Percentiles rank a stretch among this genome's conserved stretches.
These are phyloP conservation scores for Ochetophila trinervis DNA, from an alignment of 306 rosid species.

Conservation along the genomic window DNA sequence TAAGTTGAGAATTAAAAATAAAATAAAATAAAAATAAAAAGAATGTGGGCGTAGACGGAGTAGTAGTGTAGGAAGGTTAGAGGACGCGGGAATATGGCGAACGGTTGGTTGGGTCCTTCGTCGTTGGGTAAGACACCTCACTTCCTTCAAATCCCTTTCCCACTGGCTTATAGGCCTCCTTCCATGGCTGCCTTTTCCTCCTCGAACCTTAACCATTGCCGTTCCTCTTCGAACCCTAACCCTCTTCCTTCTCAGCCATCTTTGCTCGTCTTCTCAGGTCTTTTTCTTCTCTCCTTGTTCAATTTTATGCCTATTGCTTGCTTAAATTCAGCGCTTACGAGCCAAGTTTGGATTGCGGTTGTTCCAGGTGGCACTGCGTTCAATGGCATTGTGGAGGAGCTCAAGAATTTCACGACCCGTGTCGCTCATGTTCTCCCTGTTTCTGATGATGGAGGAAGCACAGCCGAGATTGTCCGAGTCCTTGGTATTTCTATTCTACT, in stretches of 20 bases:
- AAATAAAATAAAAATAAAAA: neutral
- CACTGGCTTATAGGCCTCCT: slow-evolving; percentile 18
- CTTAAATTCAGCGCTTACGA: too few species aligned
- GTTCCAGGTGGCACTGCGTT: slow-evolving; percentile 79
- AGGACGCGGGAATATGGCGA: slow-evolving; percentile 55
- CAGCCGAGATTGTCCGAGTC: slow-evolving; percentile 95
- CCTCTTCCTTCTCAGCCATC: slow-evolving; percentile 49
- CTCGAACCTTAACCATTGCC: slow-evolving; percentile 32
- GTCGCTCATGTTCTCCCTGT: slow-evolving; percentile 98
- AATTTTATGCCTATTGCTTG: neutral
- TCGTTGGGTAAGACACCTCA: neutral
- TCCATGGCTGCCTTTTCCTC: slow-evolving; percentile 55
- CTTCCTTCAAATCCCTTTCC: slow-evolving; percentile 20
- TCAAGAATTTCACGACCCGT: slow-evolving; percentile 66
- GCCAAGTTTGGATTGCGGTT: neutral
- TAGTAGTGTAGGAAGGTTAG: neutral
- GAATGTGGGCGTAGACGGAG: neutral
- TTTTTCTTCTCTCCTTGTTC: neutral
- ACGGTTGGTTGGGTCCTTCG: slow-evolving; percentile 48
- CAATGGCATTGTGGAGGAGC: slow-evolving; percentile 88
- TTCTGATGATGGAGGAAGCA: slow-evolving; percentile 95
- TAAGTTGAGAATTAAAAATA: too few species aligned
- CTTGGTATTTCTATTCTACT: slow-evolving; percentile 41
- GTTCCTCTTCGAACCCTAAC: slow-evolving; percentile 30
- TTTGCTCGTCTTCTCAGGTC: slow-evolving; percentile 78